A percentile compares a stretch with the other conserved stretches of the same genome.
phyloP scores from a whole-genome alignment of 2,329 filamentous ascomycete genomes.

The Colletotrichum sp. region DNA sequence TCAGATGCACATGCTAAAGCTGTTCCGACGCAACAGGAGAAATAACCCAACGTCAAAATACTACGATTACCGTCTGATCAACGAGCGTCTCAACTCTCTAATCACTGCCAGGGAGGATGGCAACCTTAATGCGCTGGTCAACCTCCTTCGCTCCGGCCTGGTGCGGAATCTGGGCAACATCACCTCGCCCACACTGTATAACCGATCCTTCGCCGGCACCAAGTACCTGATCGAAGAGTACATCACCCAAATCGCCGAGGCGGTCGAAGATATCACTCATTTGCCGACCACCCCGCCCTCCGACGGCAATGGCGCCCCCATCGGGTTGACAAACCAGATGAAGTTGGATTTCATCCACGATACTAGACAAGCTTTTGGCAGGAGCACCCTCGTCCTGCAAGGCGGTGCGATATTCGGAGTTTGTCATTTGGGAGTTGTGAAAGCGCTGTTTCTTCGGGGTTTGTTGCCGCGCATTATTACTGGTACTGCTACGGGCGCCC shows the following conservation, averaged over 20 bases:
- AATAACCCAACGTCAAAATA: conserved; percentile 80
- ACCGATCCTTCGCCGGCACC: conserved; percentile 84
- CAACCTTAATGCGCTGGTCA: conserved; percentile 77
- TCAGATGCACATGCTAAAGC: conserved; percentile 15
- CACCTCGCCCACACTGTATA: conserved; percentile 80
- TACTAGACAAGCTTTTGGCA: conserved; percentile 85
- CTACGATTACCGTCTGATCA: conserved; percentile 88
- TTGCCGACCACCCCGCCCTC: conserved; percentile 61
- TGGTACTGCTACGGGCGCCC: conserved; percentile 86
- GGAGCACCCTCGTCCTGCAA: conserved; percentile 84
- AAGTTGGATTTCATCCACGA: conserved; percentile 89
- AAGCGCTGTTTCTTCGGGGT: conserved; percentile 80
- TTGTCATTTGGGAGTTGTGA: conserved; percentile 89
- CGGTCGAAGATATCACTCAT: conserved; percentile 76
- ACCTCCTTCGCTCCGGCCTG: conserved; percentile 78
- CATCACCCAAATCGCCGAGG: conserved; percentile 80
- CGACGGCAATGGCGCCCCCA: conserved; percentile 36
- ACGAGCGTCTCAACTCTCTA: conserved; percentile 75
- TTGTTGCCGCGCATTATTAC: conserved; percentile 89
- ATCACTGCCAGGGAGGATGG: conserved; percentile 71
- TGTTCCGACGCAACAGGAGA: conserved; percentile 60
- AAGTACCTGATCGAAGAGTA: conserved; percentile 93
- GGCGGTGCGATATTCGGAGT: conserved; percentile 91
- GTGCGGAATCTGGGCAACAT: conserved; percentile 93
- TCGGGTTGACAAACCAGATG: conserved; percentile 68